phyloP scores from a whole-genome alignment of 768 basidiomycete genomes.

The Trichaptum fuscoviolaceum region DNA sequence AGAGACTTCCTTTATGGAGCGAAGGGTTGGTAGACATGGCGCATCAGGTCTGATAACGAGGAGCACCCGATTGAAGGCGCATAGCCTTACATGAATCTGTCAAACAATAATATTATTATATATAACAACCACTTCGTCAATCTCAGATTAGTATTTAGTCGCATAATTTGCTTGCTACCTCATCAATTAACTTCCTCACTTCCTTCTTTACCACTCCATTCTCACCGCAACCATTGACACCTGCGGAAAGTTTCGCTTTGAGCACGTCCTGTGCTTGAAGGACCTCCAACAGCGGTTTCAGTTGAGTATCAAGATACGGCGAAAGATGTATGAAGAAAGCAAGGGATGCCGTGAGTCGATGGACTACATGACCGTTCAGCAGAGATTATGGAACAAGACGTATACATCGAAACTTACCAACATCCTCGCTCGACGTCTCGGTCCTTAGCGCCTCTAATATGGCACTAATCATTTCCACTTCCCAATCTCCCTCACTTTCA shows the following conservation, averaged over 20 bases:
- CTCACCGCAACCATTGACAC: slow-evolving; percentile 37
- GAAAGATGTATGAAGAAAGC: slow-evolving; percentile 73
- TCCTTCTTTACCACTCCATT: slow-evolving; percentile 59
- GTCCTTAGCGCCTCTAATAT: slow-evolving; percentile 72
- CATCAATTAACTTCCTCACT: slow-evolving; percentile 55
- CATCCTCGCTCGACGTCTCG: slow-evolving; percentile 73
- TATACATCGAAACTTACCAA: slow-evolving; percentile 49
- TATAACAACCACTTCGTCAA: neutral
- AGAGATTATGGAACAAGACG: slow-evolving; percentile 3
- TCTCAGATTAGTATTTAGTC: neutral
- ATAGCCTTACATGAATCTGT: no score
- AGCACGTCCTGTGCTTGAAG: slow-evolving; percentile 56
- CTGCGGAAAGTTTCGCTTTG: slow-evolving; percentile 49
- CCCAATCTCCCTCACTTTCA: slow-evolving; percentile 73
- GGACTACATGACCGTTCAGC: slow-evolving; percentile 41
- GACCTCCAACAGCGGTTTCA: slow-evolving; percentile 61
- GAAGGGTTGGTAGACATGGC: neutral
- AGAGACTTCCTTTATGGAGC: slow-evolving; percentile 12
- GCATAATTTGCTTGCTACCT: slow-evolving; percentile 48
- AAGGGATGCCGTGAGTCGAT: slow-evolving; percentile 75
- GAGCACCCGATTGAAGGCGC: neutral
- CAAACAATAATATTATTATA: neutral
- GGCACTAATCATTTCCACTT: slow-evolving; percentile 77
- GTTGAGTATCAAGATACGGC: slow-evolving; percentile 53
- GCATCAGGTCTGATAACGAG: neutral